Evolutionary conservation across 495 filamentous ascomycete species (phyloP).

Genomic region (Trichocladium antarcticum): DNA sequence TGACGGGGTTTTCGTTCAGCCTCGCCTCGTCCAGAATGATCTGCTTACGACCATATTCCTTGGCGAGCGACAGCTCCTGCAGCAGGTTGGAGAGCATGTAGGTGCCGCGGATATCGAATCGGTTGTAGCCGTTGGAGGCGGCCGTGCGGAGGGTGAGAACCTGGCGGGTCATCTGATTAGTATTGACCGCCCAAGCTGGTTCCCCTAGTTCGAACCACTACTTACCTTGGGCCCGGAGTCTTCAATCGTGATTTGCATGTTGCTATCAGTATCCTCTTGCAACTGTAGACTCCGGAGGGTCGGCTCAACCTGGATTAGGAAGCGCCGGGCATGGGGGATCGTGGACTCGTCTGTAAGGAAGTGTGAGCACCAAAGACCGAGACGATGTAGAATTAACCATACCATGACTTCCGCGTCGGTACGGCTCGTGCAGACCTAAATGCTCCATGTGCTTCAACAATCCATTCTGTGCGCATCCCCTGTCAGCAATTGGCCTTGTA

Average conservation of each 20-base stretch:
- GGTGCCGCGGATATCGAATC: slow-evolving; percentile 78
- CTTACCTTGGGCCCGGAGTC: slow-evolving; percentile 86
- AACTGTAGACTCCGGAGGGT: slow-evolving; percentile 60
- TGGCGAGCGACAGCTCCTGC: slow-evolving; percentile 83
- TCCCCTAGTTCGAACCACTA: neutral
- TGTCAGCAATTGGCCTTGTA: slow-evolving; percentile 16
- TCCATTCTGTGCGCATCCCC: slow-evolving; percentile 26
- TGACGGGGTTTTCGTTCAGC: slow-evolving; percentile 85
- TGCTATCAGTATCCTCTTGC: slow-evolving; percentile 80
- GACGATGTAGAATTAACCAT: slow-evolving; percentile 3
- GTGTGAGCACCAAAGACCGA: neutral
- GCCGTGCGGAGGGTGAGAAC: slow-evolving; percentile 72
- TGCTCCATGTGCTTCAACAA: slow-evolving; percentile 36
- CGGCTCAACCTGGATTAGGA: slow-evolving; percentile 64
- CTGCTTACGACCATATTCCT: slow-evolving; percentile 70
- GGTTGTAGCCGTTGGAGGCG: slow-evolving; percentile 72
- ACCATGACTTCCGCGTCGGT: slow-evolving; percentile 42
- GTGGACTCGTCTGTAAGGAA: slow-evolving; percentile 33
- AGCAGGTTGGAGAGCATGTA: slow-evolving; percentile 93
- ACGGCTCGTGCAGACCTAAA: slow-evolving; percentile 32
- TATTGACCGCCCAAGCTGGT: neutral
- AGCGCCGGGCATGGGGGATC: slow-evolving; percentile 48
- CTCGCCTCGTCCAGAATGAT: slow-evolving; percentile 80
- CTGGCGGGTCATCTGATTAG: slow-evolving; percentile 9
- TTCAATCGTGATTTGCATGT: slow-evolving; percentile 94